Base-by-base conservation (phyloP, 2,329 filamentous ascomycete genomes). In the Colletotrichum filicis region DNA sequence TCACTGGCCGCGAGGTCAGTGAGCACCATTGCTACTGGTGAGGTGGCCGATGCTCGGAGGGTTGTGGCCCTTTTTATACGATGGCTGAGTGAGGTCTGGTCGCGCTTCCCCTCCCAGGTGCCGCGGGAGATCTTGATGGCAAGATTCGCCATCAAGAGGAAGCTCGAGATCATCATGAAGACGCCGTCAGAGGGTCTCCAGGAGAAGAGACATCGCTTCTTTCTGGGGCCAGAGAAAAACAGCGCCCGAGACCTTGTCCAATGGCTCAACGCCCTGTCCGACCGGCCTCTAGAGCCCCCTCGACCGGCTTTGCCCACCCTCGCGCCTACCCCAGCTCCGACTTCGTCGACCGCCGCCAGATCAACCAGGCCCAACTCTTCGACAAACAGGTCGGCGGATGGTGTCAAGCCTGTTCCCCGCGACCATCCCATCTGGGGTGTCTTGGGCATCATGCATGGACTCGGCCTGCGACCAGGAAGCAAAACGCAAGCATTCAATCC, bases 371-470 rank as follows among this genome's bases (percentile, higher is more conserved):
- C 37, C 7, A 42, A 7, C 42, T 49, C 42, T 8, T 19, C 2
- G 3, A 19, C 6, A 7, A 49, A 49, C 19, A 49, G 42, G 7
- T 8, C 8, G 6, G 42, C 19, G 2, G 19, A 49, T 8, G 2
- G 1, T 19, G 19, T 49, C 19, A 49, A 49, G 7, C 19, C 19
- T 9, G 42, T 49, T 14, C 71, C 61, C 5, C 1, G 7, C 12
- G 19, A 76, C 53, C 79, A 82, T 35, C 77, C 76, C 1, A 78
- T 81, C 64, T 83, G 75, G 74, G 81, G 81, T 22, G 2, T 30
- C 11, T 14, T 65, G 1, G 79, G 81, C 5, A 79, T 81, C 55
- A 81, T 81, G 78, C 74, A 79, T 52, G 80, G 80, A 22, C 7
- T 82, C 2, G 57, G 75, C 2, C 49, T 73, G 5, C 3, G 24